Base-by-base conservation (phyloP, 2,329 filamentous ascomycete species). In the Botrytis aclada region DNA sequence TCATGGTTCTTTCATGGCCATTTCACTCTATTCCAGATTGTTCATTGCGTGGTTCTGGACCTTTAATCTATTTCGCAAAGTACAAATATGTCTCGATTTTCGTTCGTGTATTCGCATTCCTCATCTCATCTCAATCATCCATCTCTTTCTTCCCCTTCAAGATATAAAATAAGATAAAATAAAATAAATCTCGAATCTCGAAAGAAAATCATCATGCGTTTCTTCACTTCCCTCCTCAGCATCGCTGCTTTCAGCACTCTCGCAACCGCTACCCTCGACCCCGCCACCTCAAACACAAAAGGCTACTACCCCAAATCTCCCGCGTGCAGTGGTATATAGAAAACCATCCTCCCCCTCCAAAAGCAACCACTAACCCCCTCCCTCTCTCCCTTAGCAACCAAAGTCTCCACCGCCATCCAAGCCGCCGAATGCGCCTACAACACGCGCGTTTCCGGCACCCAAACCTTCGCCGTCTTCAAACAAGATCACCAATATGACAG, bases 391-490 rank as follows among this genome's bases (percentile, higher is more conserved):
- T 12, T 41, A 71, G 69, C 60, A 3, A 41, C 20, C 43, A 65
- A 65, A 72, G 39, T 60, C 10, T 67, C 70, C 39, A 25, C 32
- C 1, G 51, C 63, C 7, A 72, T 72, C 39, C 70, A 72, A 67
- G 70, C 70, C 62, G 70, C 62, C 41, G 70, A 72, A 39, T 72
- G 70, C 32, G 47, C 70, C 6, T 34, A 71, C 69, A 71, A 71
- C 43, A 71, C 63, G 3, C 70, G 70, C 6, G 51, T 60, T 29
- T 9, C 51, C 37, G 51, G 61, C 3, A 22, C 29, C 0, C 63
- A 72, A 60, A 72, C 70, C 62, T 72, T 72, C 29, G 70, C 70
- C 62, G 70, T 72, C 62, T 72, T 72, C 62, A 0, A 58, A 6
- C 18, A 20, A n/a, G 63, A 67, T 4, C 45, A 72, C 22, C 14